Base-by-base conservation (phyloP, 2,329 filamentous ascomycete species). In the Hirsutella rhossiliensis region DNA sequence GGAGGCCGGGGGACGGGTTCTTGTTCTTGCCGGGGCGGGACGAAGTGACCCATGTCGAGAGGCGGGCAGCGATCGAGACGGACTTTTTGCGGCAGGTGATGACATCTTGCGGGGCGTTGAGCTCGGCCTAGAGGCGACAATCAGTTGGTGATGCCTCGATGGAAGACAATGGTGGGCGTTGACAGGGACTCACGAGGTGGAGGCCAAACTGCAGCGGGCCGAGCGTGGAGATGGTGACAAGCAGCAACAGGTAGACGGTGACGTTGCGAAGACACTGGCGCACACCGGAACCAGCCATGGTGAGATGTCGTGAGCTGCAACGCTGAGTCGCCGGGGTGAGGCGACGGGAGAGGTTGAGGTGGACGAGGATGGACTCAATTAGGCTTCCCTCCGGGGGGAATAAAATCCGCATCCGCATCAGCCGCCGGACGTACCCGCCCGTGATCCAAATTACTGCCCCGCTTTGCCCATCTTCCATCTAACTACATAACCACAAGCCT, bases 151-250 rank as follows among this genome's bases (percentile, higher is more conserved):
- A 11, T 5, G 17, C 8, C 36, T 28, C 20, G 23, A 2, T 27
- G 23, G 23, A 39, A 41, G 29, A 40, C 49, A 12, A 18, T 28
- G 46, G n/a, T 11, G 38, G 2, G 9, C 11, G n/a, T 15, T 11
- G 12, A 8, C 18, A n/a, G n/a, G 1, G 28, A 56, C 67, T 57
- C 74, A 92, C 88, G 60, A 97, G 65, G 64, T 97, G 90, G 64
- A 87, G 96, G 49, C 92, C 92, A 60, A 96, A 98, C 56, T 96
- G 87, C 38, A 97, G 75, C 2, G 92, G 87, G 1, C 90, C 92
- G 17, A 96, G 66, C 0, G 88, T 94, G 38, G 85, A 78, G 47
- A 89, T 72, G 47, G 80, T 66, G 44, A 97, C 75, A 40, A 92
- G 67, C 57, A 87, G 77, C 56, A 92, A 59, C 54, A 97, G 78